Conservation (phyloP, 2,329 filamentous ascomycete genomes). For the Pyrenochaeta sp. region DNA sequence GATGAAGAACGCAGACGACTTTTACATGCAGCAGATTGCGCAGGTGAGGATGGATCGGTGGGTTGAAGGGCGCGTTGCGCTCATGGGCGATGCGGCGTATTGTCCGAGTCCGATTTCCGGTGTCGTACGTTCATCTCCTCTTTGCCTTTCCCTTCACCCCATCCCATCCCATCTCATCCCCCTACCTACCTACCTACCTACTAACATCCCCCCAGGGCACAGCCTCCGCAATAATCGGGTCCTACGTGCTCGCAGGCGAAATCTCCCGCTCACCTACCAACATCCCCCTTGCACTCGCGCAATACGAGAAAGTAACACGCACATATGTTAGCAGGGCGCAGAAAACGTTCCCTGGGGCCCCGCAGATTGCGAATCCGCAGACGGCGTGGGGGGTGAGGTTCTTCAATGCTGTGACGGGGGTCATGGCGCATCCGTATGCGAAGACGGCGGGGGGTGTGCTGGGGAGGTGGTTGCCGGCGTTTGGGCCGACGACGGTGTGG, state of each 20-base stretch:
- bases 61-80: constrained; percentile 41
- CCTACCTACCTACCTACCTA: too few relatives aligned
- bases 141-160: neutral
- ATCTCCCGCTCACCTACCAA: constrained; percentile 29
- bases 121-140: constrained; percentile 17
- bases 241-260: constrained; percentile 51
- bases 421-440: constrained; percentile 19
- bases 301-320: constrained; percentile 28
- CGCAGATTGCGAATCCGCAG: constrained; percentile 34
- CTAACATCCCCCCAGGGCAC: constrained; percentile 27
- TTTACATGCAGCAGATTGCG: constrained; percentile 55
- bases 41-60: constrained; percentile 49
- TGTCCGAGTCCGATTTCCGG: constrained; percentile 45
- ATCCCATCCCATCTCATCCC: neutral
- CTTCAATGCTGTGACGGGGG: constrained; percentile 22
- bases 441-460: constrained; percentile 16
- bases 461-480: constrained; percentile 21
- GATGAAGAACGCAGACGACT: constrained; percentile 52
- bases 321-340: constrained; percentile 33
- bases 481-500: constrained; percentile 19
- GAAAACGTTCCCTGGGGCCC: constrained; percentile 31
- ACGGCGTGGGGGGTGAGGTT: constrained; percentile 30
- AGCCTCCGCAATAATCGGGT: constrained; percentile 47
- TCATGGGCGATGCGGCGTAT: constrained; percentile 51
- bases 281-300: constrained; percentile 28